phyloP scores from a whole-genome alignment of 139 green algal species.

The Desmodesmus armatus region DNA sequence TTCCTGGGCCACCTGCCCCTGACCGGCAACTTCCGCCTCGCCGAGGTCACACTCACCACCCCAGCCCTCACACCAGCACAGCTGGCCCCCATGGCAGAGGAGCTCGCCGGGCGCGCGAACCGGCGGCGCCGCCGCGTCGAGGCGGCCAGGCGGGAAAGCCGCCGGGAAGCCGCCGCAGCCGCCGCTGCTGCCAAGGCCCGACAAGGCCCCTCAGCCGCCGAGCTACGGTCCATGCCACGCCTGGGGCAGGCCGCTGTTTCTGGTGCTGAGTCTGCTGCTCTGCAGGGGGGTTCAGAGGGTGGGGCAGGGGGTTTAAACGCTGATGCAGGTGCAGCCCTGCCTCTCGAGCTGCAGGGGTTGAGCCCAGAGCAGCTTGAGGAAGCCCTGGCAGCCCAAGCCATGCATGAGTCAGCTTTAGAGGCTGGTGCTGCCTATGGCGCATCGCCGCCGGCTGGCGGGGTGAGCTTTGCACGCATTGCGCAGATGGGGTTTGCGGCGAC shows the following conservation, averaged over 20 bases:
- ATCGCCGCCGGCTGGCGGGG: constrained; percentile 41
- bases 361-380: constrained; percentile 29
- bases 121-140: constrained; percentile 55
- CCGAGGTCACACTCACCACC: constrained; percentile 65
- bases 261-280: too few relatives aligned
- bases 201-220: constrained; percentile 53
- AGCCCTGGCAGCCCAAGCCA: constrained; percentile 14
- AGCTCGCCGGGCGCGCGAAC: constrained; percentile 69
- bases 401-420: constrained; percentile 34
- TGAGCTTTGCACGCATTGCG: constrained; percentile 80
- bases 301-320: background rate
- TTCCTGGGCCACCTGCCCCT: constrained; percentile 80
- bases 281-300: too few relatives aligned
- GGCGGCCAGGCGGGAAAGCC: constrained; percentile 42
- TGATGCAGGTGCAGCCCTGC: background rate
- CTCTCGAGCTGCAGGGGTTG: background rate
- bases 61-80: constrained; percentile 57
- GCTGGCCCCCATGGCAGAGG: constrained; percentile 77
- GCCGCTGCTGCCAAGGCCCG: constrained; percentile 44
- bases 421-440: background rate
- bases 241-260: background rate
- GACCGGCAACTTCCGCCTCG: constrained; percentile 59
- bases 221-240: constrained; percentile 64
- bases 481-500: constrained; percentile 80
- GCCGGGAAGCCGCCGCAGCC: constrained; percentile 56